Percentiles rank a stretch among this genome's conserved stretches.
These are phyloP conservation scores for Camelina hispida DNA, from an alignment of 345 rosid genomes.

Conservation along the genomic window DNA sequence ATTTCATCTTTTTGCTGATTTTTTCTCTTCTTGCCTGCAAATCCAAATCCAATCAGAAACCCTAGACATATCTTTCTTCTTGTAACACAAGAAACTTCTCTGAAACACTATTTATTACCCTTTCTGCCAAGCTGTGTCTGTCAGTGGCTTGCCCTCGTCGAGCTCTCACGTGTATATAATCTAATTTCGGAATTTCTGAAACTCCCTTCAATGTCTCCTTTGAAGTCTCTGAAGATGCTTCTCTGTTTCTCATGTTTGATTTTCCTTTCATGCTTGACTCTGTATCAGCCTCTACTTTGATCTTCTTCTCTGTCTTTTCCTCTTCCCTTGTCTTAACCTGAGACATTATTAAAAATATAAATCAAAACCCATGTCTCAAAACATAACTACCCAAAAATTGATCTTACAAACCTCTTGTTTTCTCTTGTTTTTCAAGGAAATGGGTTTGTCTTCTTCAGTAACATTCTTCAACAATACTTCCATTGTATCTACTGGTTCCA, in stretches of 20 bases:
- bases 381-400: not conserved
- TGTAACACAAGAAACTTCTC: constrained; percentile 12
- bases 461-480: constrained; percentile 32
- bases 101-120: constrained; percentile 39
- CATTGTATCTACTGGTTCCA: constrained; percentile 33
- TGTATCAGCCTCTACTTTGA: constrained; percentile 45
- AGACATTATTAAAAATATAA: not conserved
- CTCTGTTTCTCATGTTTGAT: constrained; percentile 40
- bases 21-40: constrained; percentile 72
- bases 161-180: constrained; percentile 54
- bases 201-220: constrained; percentile 41
- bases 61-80: constrained; percentile 16
- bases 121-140: constrained; percentile 58
- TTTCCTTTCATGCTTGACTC: constrained; percentile 45
- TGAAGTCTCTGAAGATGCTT: constrained; percentile 43
- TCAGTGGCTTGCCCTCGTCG: constrained; percentile 55
- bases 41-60: constrained; percentile 1
- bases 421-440: constrained; percentile 48
- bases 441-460: constrained; percentile 21
- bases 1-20: constrained; percentile 70
- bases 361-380: not conserved
- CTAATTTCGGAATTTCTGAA: constrained; percentile 45
- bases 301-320: constrained; percentile 44
- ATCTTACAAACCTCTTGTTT: constrained; percentile 53
- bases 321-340: constrained; percentile 46